Base-by-base conservation (phyloP, 2,329 filamentous ascomycete genomes). In the Trichoderma lentiforme region DNA sequence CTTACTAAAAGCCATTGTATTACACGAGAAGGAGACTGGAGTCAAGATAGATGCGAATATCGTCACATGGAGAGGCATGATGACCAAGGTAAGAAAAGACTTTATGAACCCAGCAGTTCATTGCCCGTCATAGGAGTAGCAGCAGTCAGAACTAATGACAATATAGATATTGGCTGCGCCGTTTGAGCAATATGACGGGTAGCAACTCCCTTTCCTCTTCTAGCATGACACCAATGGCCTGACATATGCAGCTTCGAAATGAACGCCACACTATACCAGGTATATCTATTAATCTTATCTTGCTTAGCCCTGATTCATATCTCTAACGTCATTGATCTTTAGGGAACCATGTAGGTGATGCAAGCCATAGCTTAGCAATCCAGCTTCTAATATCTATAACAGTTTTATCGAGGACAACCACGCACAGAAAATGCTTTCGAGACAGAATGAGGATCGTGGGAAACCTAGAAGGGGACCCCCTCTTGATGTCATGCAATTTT, bases 31-130 rank as follows among this genome's bases (percentile, higher is more conserved):
- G 79, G 85, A 90, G 75, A 89, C 87, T 0, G 87, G 88, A 3
- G 86, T 88, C 77, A 91, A 87, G 78, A 90, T 91, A 36, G 90
- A 94, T 73, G 91, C 92, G 2, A 90, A 97, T 76, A 80, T 98
- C 60, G 87, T 98, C 66, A 98, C 95, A 1, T 99, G 95, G 95
- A 87, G 96, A 77, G 96, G 96, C 47, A 98, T 98, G 94, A 95
- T 99, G 91, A 98, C 96, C 74, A 99, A 98, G 87, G 94, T 95
- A 79, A 12, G 4, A 11, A 30, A 6, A 21, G 9, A 26, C 26
- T 68, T 81, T 67, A 26, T 47, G 14, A 7, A 26, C 11, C 8
- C 15, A 56, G 15, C 12, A 24, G 12, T 51, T 26, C 4, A 26
- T 56, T 66, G 14, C n/a, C n/a, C n/a, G 7, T 11, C 24, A 15